A percentile compares a stretch with the other conserved stretches of the same genome.
phyloP scores from a whole-genome alignment of 352 stramenopile species.

The Blastocystis hominis region DNA sequence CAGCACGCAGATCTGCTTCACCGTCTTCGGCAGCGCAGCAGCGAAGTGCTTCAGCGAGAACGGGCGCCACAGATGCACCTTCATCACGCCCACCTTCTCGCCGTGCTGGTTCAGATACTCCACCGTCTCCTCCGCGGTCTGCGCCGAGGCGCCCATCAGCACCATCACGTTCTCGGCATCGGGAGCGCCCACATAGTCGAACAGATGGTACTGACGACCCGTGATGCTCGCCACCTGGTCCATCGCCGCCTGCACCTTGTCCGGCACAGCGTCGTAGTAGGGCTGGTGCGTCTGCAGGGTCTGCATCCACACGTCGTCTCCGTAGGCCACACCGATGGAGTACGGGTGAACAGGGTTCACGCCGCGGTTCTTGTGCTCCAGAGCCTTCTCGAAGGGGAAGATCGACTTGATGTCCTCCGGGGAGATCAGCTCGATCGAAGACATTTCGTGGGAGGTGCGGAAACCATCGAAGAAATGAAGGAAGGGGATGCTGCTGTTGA shows the following conservation, averaged over 20 bases:
- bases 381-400: slow-evolving; percentile 60
- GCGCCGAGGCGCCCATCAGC: slow-evolving; percentile 67
- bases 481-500: slow-evolving; percentile 66
- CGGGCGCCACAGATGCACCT: slow-evolving; percentile 69
- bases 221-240: slow-evolving; percentile 70
- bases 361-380: slow-evolving; percentile 60
- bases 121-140: slow-evolving; percentile 65
- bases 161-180: slow-evolving; percentile 71
- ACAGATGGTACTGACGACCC: slow-evolving; percentile 71
- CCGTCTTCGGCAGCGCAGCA: slow-evolving; percentile 65
- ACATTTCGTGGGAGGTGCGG: slow-evolving; percentile 66
- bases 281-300: slow-evolving; percentile 6
- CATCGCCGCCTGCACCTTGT: slow-evolving; percentile 71
- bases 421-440: slow-evolving; percentile 67
- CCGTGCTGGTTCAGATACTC: slow-evolving; percentile 71
- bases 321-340: background rate
- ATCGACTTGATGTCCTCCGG: slow-evolving; percentile 63
- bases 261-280: slow-evolving; percentile 61
- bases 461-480: slow-evolving; percentile 74
- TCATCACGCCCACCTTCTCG: slow-evolving; percentile 69
- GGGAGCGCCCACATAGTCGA: slow-evolving; percentile 69
- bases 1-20: slow-evolving; percentile 69
- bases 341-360: slow-evolving; percentile 19
- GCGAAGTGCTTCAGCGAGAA: slow-evolving; percentile 72
- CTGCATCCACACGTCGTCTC: slow-evolving; percentile 53